Conservation (phyloP, 1,284 basidiomycete species). For the Ganoderma lucidum region DNA sequence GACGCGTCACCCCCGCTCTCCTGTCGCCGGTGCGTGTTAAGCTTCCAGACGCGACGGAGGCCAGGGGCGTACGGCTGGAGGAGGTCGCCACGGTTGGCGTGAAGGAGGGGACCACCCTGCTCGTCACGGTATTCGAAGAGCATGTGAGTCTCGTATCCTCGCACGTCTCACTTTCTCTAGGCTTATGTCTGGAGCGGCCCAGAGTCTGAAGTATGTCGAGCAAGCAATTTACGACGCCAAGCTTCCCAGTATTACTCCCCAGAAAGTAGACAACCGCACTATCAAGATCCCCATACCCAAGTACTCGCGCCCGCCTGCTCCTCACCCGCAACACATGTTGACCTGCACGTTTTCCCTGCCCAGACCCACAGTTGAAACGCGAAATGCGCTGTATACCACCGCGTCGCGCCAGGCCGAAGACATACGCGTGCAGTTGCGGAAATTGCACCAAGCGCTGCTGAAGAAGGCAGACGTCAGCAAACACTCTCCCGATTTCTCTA, state of each 20-base stretch:
- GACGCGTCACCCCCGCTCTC: constrained; percentile 75
- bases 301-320: constrained; percentile 48
- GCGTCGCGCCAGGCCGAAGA: constrained; percentile 75
- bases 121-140: constrained; percentile 81
- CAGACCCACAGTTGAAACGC: constrained; percentile 80
- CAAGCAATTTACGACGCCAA: constrained; percentile 75
- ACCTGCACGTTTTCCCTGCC: constrained; percentile 11
- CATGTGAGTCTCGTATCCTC: constrained; percentile 53
- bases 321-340: background rate
- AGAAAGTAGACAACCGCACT: constrained; percentile 71
- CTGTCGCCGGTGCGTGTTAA: constrained; percentile 74
- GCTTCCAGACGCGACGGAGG: constrained; percentile 47
- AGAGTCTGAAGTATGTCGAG: constrained; percentile 79
- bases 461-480: constrained; percentile 77
- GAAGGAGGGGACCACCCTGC: constrained; percentile 72
- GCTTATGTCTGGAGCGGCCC: constrained; percentile 41
- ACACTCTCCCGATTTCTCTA: constrained; percentile 58
- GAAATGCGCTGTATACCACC: constrained; percentile 58
- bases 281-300: constrained; percentile 81
- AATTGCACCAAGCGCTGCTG: constrained; percentile 66
- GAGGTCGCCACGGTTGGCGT: constrained; percentile 82
- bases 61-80: constrained; percentile 55
- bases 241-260: constrained; percentile 74
- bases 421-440: constrained; percentile 75
- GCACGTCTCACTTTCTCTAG: background rate